Evolutionary conservation across 768 basidiomycete species (phyloP).

Genomic region (Trametes coccinea): DNA sequence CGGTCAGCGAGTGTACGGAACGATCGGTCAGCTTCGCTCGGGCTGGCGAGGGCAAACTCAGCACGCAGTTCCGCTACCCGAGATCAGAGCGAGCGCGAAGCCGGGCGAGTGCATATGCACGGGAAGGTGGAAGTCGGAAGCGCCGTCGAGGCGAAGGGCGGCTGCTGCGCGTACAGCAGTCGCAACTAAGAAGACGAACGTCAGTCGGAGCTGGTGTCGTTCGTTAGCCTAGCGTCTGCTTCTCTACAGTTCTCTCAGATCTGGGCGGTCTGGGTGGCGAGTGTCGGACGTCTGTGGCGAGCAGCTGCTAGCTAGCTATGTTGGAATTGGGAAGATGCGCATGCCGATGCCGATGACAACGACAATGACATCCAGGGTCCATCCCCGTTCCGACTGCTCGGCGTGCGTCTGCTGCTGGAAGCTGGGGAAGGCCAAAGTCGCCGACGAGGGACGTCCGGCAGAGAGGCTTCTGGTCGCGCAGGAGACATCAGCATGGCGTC

Average conservation of each 20-base stretch:
- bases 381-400: not conserved
- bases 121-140: not conserved
- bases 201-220: not conserved
- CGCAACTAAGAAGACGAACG: too few species aligned
- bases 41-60: too few species aligned
- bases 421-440: not conserved
- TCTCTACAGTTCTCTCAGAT: not conserved
- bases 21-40: not conserved
- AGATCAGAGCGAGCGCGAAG: not conserved
- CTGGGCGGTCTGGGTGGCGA: not conserved
- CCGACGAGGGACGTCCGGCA: not conserved
- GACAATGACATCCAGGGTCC: not conserved
- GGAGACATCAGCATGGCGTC: slow-evolving; percentile 12
- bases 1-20: not conserved
- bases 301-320: too few species aligned
- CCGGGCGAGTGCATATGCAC: not conserved
- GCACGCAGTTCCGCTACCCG: too few species aligned
- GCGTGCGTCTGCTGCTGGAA: not conserved
- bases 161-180: too few species aligned
- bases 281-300: not conserved
- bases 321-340: too few species aligned
- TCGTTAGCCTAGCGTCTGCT: not conserved
- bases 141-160: not conserved
- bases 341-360: not conserved
- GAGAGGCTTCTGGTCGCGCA: slow-evolving; percentile 4